Evolutionary conservation across 2,329 filamentous ascomycete species (phyloP).

Genomic region (Cryphonectria radicalis): DNA sequence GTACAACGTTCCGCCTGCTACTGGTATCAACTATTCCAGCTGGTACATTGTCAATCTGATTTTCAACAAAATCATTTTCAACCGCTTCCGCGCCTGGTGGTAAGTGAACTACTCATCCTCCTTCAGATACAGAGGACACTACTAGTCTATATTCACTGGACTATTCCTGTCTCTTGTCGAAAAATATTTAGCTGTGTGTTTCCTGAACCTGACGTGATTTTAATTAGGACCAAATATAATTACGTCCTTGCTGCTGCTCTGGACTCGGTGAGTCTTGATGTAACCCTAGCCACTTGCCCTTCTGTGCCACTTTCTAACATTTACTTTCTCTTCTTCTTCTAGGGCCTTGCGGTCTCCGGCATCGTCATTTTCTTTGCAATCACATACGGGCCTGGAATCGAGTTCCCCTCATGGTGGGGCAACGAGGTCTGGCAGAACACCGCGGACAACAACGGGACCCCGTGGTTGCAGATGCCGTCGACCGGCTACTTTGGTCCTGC

Average conservation of each 20-base stretch:
- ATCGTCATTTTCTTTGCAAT: slow-evolving; percentile 44
- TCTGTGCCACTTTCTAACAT: background rate
- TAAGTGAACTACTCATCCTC: slow-evolving; percentile 1
- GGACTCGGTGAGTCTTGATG: slow-evolving; percentile 31
- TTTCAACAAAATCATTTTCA: slow-evolving; percentile 50
- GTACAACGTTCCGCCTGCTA: slow-evolving; percentile 44
- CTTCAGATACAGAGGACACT: background rate
- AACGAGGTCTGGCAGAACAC: slow-evolving; percentile 43
- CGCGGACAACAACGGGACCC: slow-evolving; percentile 38
- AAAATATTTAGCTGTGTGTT: background rate
- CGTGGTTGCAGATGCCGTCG: slow-evolving; percentile 40
- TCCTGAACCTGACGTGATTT: background rate
- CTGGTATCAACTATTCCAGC: slow-evolving; percentile 41
- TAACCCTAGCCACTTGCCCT: background rate
- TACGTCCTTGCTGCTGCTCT: slow-evolving; percentile 41
- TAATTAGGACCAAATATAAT: slow-evolving; percentile 43
- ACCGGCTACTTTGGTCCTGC: slow-evolving; percentile 39
- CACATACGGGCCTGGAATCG: slow-evolving; percentile 39
- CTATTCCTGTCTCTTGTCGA: background rate
- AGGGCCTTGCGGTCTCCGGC: slow-evolving; percentile 39
- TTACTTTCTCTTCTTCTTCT: background rate
- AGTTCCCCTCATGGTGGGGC: slow-evolving; percentile 43
- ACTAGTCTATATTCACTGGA: background rate
- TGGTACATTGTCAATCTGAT: slow-evolving; percentile 51
- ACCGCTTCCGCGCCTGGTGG: slow-evolving; percentile 50